phyloP scores from a whole-genome alignment of 495 filamentous ascomycete species.

The Apiosordaria backusii region DNA sequence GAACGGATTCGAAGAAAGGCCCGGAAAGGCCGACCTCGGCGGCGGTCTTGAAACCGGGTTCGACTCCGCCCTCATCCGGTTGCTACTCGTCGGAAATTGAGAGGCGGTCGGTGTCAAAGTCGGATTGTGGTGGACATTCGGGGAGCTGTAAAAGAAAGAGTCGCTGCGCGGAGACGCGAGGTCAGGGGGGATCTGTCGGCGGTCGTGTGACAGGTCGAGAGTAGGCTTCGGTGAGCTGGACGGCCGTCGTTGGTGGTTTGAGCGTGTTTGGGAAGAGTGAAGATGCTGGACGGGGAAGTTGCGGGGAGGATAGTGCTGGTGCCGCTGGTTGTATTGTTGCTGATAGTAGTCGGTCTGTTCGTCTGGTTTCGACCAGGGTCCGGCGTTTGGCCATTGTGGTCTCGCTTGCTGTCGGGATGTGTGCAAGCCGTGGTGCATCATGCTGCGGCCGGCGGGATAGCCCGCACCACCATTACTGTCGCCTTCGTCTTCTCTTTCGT shows the following conservation, averaged over 20 bases:
- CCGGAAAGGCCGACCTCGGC: conserved; percentile 29
- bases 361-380: conserved; percentile 33
- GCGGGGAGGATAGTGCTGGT: conserved; percentile 16
- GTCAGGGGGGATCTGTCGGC: conserved; percentile 20
- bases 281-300: conserved; percentile 19
- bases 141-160: conserved; percentile 31
- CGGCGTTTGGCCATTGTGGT: conserved; percentile 23
- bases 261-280: conserved; percentile 10
- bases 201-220: conserved; percentile 18
- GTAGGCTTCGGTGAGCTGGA: conserved; percentile 20
- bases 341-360: conserved; percentile 27
- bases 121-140: conserved; percentile 14
- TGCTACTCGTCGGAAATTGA: conserved; percentile 10
- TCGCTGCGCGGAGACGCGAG: conserved; percentile 44
- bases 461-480: conserved; percentile 16
- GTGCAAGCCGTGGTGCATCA: conserved; percentile 22
- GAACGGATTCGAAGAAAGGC: conserved; percentile 35
- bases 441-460: conserved; percentile 15
- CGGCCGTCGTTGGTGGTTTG: conserved; percentile 15
- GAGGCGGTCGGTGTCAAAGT: conserved; percentile 16
- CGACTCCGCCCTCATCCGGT: conserved; percentile 29
- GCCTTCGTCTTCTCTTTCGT: conserved; percentile 15
- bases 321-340: conserved; percentile 14
- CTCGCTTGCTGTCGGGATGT: conserved; percentile 20
- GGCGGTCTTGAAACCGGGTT: conserved; percentile 22